phyloP scores from a whole-genome alignment of 177 flowering plant species.

The Tripterygium wilfordii region DNA sequence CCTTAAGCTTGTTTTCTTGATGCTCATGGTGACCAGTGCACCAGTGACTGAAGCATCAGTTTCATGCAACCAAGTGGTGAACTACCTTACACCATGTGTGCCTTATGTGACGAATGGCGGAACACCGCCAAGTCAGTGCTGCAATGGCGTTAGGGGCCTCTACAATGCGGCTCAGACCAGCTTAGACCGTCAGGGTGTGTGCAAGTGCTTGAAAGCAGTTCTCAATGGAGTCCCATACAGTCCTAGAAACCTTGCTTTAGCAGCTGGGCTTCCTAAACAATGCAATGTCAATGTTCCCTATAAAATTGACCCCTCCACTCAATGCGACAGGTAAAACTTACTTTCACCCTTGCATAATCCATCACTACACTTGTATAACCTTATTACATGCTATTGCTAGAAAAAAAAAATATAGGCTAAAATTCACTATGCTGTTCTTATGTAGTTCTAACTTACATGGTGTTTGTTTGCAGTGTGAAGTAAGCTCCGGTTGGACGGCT shows the following conservation, averaged over 20 bases:
- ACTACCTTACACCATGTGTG: slow-evolving; percentile 9
- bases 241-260: slow-evolving; percentile 12
- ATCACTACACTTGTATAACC: too few relatives aligned
- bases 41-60: neutral
- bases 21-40: neutral
- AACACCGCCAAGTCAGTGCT: slow-evolving; percentile 9
- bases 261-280: slow-evolving; percentile 30
- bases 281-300: slow-evolving; percentile 59
- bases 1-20: neutral
- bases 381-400: too few relatives aligned
- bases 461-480: too few relatives aligned
- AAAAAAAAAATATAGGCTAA: too few relatives aligned
- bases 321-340: too few relatives aligned
- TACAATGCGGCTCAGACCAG: slow-evolving; percentile 8
- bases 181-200: slow-evolving; percentile 13
- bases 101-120: slow-evolving; percentile 9
- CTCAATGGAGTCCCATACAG: slow-evolving; percentile 4
- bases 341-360: too few relatives aligned
- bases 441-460: too few relatives aligned
- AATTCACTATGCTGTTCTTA: too few relatives aligned
- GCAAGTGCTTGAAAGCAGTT: slow-evolving; percentile 16
- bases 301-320: too few relatives aligned
- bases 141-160: slow-evolving; percentile 11
- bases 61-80: slow-evolving; percentile 10
- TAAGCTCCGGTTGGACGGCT: too few relatives aligned